A percentile compares a stretch with the other conserved stretches of the same genome.
Evolutionary conservation across 108 stramenopile genomes (phyloP).

Genomic region (Nannochloropsis salina): DNA sequence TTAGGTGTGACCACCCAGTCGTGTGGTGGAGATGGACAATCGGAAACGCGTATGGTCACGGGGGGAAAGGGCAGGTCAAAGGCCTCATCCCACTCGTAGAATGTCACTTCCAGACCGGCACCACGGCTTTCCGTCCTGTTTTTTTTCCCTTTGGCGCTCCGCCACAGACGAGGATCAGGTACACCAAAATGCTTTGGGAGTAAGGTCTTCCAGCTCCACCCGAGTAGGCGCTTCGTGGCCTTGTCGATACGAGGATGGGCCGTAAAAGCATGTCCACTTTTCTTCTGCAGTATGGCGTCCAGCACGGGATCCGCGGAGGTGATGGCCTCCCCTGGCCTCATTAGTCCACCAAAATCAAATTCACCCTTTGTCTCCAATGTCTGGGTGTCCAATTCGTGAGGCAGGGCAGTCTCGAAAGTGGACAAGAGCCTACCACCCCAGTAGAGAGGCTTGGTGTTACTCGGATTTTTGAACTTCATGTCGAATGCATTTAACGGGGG

Average conservation of each 20-base stretch:
- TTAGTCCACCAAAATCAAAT: neutral
- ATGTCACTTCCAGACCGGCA: neutral
- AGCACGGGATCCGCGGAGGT: neutral
- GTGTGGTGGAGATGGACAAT: neutral
- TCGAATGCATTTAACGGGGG: neutral
- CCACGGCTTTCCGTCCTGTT: neutral
- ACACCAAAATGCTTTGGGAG: neutral
- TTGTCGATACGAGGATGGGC: neutral
- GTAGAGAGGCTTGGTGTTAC: slow-evolving; percentile 15
- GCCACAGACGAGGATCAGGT: neutral
- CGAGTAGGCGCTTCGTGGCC: neutral
- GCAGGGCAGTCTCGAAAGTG: slow-evolving; percentile 14
- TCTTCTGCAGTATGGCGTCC: neutral
- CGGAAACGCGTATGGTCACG: neutral
- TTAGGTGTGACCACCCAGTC: neutral
- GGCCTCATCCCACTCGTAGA: neutral
- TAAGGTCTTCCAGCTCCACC: neutral
- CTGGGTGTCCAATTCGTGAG: neutral
- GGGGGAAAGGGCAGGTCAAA: neutral
- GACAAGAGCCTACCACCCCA: neutral
- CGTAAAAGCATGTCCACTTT: slow-evolving; percentile 15
- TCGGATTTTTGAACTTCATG: slow-evolving; percentile 8
- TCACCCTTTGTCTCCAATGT: neutral
- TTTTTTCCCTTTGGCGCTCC: neutral
- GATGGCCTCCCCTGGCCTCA: neutral